phyloP scores from a whole-genome alignment of 192 early-diverging fungal genomes.

The Anaeromyces robustus region DNA sequence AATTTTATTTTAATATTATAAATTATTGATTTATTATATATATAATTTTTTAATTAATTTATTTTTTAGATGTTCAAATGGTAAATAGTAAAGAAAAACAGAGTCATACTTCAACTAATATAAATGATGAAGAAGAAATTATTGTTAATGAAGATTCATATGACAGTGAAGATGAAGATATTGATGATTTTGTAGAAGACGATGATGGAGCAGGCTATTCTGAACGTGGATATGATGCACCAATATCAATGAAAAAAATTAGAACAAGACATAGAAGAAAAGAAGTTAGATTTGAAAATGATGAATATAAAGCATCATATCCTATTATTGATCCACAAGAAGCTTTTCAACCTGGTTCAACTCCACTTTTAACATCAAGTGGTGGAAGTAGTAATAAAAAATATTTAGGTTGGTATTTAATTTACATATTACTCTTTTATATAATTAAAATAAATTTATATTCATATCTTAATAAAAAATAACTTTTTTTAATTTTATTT shows the following conservation, averaged over 20 bases:
- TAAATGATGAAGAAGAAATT: constrained; percentile 4
- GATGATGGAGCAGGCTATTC: constrained; percentile 69
- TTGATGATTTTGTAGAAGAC: constrained; percentile 76
- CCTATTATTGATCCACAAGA: constrained; percentile 21
- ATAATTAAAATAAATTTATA: no score
- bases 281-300: background rate
- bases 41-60: no score
- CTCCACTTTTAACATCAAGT: constrained; percentile 23
- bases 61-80: no score
- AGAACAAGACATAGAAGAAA: constrained; percentile 5
- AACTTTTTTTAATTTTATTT: no score
- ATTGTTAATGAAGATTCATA: constrained; percentile 8
- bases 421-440: constrained; percentile 4
- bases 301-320: background rate
- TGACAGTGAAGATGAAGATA: constrained; percentile 31
- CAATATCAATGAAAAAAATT: constrained; percentile 7
- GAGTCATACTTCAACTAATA: constrained; percentile 8
- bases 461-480: no score
- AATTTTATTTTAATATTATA: no score
- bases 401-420: background rate
- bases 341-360: constrained; percentile 78
- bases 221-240: constrained; percentile 5
- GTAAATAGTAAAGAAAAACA: constrained; percentile 1
- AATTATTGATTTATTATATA: no score
- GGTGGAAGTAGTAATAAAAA: constrained; percentile 9